These are phyloP conservation scores for Corylus heterophylla DNA, from an alignment of 306 rosid species.

Conservation along the genomic window DNA sequence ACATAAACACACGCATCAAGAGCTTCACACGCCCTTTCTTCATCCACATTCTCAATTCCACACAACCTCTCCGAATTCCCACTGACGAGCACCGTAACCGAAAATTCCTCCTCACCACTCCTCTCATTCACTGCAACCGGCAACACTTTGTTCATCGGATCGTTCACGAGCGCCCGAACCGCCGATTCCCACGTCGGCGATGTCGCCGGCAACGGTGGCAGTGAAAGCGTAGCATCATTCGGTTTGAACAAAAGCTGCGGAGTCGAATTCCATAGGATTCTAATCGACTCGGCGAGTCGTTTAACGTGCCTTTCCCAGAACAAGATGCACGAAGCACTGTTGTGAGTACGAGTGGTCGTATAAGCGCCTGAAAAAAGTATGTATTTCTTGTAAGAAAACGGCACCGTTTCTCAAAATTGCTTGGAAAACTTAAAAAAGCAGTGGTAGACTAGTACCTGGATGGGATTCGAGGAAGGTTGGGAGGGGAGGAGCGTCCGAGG, in stretches of 20 bases:
- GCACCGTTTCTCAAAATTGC: neutral
- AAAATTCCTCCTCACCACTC: conserved; percentile 51
- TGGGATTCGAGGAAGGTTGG: conserved; percentile 61
- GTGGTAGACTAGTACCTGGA: conserved; percentile 43
- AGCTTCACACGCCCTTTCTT: conserved; percentile 31
- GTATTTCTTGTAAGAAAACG: neutral
- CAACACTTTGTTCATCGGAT: conserved; percentile 50
- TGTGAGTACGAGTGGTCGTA: conserved; percentile 84
- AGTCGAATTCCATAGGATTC: conserved; percentile 44
- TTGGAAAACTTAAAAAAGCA: neutral
- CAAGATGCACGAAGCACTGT: conserved; percentile 62
- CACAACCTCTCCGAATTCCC: conserved; percentile 54
- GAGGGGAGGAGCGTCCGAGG: conserved; percentile 58
- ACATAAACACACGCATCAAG: conserved; percentile 55
- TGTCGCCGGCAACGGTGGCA: conserved; percentile 21
- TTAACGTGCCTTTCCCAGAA: conserved; percentile 84
- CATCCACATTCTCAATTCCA: conserved; percentile 32
- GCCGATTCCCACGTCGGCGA: conserved; percentile 43
- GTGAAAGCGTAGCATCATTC: conserved; percentile 15
- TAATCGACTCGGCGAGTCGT: conserved; percentile 66
- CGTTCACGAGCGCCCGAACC: conserved; percentile 50
- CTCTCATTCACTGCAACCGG: conserved; percentile 57
- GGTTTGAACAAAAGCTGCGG: conserved; percentile 60
- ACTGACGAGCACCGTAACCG: conserved; percentile 67
- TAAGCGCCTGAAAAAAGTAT: conserved; percentile 64